These are phyloP conservation scores for Chloranthus sessilifolius DNA, from an alignment of 164 flowering plant species.

Conservation along the genomic window DNA sequence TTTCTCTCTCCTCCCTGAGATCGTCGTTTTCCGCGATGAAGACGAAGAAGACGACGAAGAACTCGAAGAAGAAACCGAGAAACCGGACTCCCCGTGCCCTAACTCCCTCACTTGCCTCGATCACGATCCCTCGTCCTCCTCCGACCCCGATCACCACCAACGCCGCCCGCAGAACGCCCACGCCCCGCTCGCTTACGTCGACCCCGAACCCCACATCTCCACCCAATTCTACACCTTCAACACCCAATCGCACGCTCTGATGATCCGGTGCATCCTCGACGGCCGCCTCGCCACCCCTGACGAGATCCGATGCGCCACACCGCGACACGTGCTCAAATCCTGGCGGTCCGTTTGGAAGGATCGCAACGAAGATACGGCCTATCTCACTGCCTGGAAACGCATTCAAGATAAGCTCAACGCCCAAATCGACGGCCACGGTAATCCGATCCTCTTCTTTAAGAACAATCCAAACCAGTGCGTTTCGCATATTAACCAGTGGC, in stretches of 20 bases:
- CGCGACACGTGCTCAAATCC: slow-evolving; percentile 58
- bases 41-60: slow-evolving; percentile 22
- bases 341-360: slow-evolving; percentile 99
- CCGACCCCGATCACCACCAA: neutral
- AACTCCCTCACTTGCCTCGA: slow-evolving; percentile 30
- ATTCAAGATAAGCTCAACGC: slow-evolving; percentile 91
- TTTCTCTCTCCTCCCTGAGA: slow-evolving; percentile 31
- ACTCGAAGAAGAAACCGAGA: slow-evolving; percentile 15
- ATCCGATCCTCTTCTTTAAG: slow-evolving; percentile 68
- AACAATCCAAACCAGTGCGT: slow-evolving; percentile 77
- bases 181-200: slow-evolving; percentile 26
- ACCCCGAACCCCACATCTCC: slow-evolving; percentile 86
- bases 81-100: slow-evolving; percentile 5
- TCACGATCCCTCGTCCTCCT: neutral
- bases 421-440: slow-evolving; percentile 43
- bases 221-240: slow-evolving; percentile 94
- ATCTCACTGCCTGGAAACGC: slow-evolving; percentile 92
- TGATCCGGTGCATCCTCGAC: slow-evolving; percentile 68
- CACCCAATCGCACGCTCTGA: slow-evolving; percentile 69
- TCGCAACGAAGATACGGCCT: slow-evolving; percentile 95
- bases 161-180: no score
- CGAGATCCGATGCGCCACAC: slow-evolving; percentile 79
- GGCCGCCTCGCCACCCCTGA: slow-evolving; percentile 61
- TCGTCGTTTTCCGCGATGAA: slow-evolving; percentile 42
- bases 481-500: slow-evolving; percentile 83